A percentile compares a stretch with the other conserved stretches of the same genome.
These are phyloP conservation scores for sorghum (Sorghum bicolor) DNA, from an alignment of 176 grass and related monocot genomes.

Conservation along the genomic window Sorghum_bicolor_NCBIv3 NC_012876.2:63140001-63140500, in stretches of 20 bases:
- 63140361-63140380: slow-evolving; percentile 3
- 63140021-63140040: slow-evolving; percentile 14
- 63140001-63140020: not conserved
- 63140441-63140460: slow-evolving; percentile 71
- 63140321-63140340: not conserved
- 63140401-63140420: not conserved
- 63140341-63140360: slow-evolving; percentile 5
- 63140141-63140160: slow-evolving; percentile 89
- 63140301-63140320: not conserved
- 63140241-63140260: not conserved
- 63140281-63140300: not conserved
- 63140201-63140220: not conserved
- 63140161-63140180: not conserved
- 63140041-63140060: slow-evolving; percentile 87
- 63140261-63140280: not conserved
- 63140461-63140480: slow-evolving; percentile 93
- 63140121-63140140: slow-evolving; percentile 99
- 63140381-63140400: not conserved
- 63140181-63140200: slow-evolving; percentile 7
- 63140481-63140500: slow-evolving; percentile 90
- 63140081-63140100: slow-evolving; percentile 91
- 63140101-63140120: slow-evolving; percentile 94
- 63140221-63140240: not conserved
- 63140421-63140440: slow-evolving; percentile 1
- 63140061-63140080: slow-evolving; percentile 87